Evolutionary conservation across 1,284 basidiomycete species (phyloP).

Genomic region (Apiotrichum sp.): DNA sequence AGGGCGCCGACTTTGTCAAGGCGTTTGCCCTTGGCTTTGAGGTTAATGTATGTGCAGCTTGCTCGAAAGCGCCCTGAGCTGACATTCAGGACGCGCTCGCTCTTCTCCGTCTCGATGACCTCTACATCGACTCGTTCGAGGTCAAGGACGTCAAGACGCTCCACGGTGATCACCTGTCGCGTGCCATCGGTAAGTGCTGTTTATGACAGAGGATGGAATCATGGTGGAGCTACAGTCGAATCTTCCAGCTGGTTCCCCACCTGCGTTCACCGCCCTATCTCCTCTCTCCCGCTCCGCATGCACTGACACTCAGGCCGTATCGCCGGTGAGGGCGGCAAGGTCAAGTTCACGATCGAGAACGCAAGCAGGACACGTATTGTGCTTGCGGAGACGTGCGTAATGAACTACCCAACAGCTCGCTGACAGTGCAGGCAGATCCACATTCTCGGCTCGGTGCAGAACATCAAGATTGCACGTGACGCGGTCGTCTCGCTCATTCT

Average conservation of each 20-base stretch:
- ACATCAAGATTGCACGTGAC: conserved; percentile 94
- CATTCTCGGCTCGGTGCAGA: conserved; percentile 57
- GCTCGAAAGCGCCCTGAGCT: background rate
- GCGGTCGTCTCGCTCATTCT: conserved; percentile 92
- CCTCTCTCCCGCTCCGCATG: no score
- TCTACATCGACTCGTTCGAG: conserved; percentile 97
- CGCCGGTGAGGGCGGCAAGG: conserved; percentile 96
- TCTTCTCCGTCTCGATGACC: conserved; percentile 86
- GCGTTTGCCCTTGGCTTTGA: conserved; percentile 93
- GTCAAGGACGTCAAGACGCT: conserved; percentile 99
- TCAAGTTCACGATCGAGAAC: conserved; percentile 98
- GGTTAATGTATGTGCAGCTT: conserved; percentile 58
- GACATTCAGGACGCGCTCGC: conserved; percentile 79
- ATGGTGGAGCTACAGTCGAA: no score
- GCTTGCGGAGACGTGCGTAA: conserved; percentile 77
- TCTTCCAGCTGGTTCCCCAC: background rate
- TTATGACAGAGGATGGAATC: no score
- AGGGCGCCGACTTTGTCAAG: conserved; percentile 95
- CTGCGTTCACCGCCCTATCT: no score
- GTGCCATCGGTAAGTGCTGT: conserved; percentile 75
- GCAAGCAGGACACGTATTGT: conserved; percentile 92
- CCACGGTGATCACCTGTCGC: conserved; percentile 90
- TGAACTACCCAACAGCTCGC: no score
- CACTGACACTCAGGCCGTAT: conserved; percentile 64
- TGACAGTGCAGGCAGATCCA: conserved; percentile 50